Base-by-base conservation (phyloP, 108 stramenopile genomes). In the Pseudonitzschia delicatissima region DNA sequence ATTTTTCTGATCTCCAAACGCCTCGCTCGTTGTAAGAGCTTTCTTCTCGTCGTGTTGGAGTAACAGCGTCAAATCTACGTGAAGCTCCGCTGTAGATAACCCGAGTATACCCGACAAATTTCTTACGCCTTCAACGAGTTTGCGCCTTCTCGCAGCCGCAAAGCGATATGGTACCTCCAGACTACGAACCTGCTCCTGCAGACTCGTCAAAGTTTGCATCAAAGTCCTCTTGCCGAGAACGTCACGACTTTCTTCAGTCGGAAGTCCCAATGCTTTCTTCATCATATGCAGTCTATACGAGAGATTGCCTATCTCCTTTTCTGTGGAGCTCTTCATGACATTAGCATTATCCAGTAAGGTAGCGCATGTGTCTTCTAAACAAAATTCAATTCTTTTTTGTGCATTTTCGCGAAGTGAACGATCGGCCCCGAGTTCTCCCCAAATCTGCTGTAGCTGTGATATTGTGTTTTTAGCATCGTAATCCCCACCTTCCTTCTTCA, bases 341-440 rank as follows among this genome's bases (percentile, higher is more conserved):
- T 32, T 59, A 23, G 84, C 88, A 62, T 88, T 85, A 1, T 61
- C 31, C 3, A 90, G 64, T 62, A 83, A 62, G 48, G 62, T 66
- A 8, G 49, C 18, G 63, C 87, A 88, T n/a, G 85, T 83, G 35
- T 85, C 69, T 60, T 80, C 79, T 2, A 93, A 64, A 50, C 86
- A 87, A 36, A 60, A 57, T 53, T 77, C 73, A 50, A 93, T 80
- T 23, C 77, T 59, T 20, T 64, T 17, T 40, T 80, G 59, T 15
- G 68, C 69, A 37, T 62, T 27, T 36, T 85, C 80, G 25, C 88
- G 69, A 5, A 82, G 63, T 1, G 74, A 66, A 37, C 53, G 42
- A 33, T 77, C 57, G 28, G 81, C 69, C 20, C 92, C 92, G 40
- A 88, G 69, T 29, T 63, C 62, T 11, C 71, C 64, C 83, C 86